Conservation (phyloP, 2,329 filamentous ascomycete species). For the Colletotrichum chrysophilum region DNA sequence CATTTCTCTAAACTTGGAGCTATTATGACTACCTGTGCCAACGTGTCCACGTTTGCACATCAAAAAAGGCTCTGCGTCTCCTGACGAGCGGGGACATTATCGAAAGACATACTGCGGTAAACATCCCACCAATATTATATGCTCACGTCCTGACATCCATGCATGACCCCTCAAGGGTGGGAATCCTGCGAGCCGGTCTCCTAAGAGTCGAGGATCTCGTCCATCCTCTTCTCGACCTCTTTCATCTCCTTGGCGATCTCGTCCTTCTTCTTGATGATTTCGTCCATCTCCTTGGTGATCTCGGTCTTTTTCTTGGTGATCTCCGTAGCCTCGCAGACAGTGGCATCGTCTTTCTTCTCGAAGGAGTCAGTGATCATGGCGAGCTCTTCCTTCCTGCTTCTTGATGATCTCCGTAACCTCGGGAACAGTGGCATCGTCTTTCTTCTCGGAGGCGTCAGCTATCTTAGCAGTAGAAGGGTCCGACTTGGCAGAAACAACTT, state of each 20-base stretch:
- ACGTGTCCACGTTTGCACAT: neutral
- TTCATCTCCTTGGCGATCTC: neutral
- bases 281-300: neutral
- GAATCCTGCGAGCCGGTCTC: neutral
- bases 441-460: neutral
- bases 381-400: too few relatives aligned
- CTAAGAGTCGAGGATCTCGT: neutral
- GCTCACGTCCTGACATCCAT: neutral
- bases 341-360: neutral
- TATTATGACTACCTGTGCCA: neutral
- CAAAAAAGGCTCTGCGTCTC: neutral
- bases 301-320: neutral
- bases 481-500: neutral
- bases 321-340: neutral
- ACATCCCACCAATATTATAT: neutral
- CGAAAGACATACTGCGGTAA: neutral
- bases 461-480: neutral
- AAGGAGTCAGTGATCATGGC: neutral
- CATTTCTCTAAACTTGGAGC: accelerated
- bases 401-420: neutral
- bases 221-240: neutral
- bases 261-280: neutral
- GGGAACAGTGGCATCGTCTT: neutral
- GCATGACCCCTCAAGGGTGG: neutral
- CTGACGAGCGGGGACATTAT: neutral